Percentiles rank a stretch among this genome's conserved stretches.
These are phyloP conservation scores for Akebia trifoliata DNA, from an alignment of 164 flowering plant genomes.

Conservation along the genomic window DNA sequence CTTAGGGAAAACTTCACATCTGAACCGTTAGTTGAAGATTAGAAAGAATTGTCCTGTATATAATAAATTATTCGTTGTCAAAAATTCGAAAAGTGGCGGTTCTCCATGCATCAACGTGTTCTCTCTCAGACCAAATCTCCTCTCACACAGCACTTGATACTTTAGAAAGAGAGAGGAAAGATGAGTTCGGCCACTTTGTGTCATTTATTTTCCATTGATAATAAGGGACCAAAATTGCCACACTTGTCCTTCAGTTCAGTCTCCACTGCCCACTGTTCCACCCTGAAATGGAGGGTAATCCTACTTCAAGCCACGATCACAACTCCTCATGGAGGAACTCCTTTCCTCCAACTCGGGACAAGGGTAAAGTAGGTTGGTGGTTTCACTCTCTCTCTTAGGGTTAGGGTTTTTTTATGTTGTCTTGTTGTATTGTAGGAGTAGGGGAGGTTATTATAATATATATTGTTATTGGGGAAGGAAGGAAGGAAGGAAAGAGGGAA, in stretches of 20 bases:
- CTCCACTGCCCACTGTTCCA: neutral
- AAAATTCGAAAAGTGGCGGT: constrained; percentile 17
- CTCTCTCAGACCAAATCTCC: constrained; percentile 16
- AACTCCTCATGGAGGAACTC: constrained; percentile 14
- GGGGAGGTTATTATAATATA: too few relatives aligned
- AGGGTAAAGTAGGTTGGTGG: constrained; percentile 24
- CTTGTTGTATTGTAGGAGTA: too few relatives aligned
- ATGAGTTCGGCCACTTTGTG: too few relatives aligned
- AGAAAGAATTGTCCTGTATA: too few relatives aligned
- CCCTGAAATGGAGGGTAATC: constrained; percentile 7
- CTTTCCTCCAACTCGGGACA: neutral
- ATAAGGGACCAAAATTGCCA: too few relatives aligned
- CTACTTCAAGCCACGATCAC: constrained; percentile 9
- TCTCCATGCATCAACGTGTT: constrained; percentile 39
- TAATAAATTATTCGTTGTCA: too few relatives aligned
- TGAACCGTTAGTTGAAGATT: neutral
- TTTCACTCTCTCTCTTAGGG: neutral
- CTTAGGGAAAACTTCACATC: too few relatives aligned
- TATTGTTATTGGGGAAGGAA: too few relatives aligned
- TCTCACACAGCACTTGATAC: neutral
- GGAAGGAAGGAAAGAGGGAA: too few relatives aligned
- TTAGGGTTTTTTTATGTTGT: neutral
- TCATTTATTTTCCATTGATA: too few relatives aligned
- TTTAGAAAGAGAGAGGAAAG: too few relatives aligned
- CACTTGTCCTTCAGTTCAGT: neutral